A percentile compares a stretch with the other conserved stretches of the same genome.
Conservation (phyloP, 2,329 filamentous ascomycete genomes). For the Xylaria sp. region DNA sequence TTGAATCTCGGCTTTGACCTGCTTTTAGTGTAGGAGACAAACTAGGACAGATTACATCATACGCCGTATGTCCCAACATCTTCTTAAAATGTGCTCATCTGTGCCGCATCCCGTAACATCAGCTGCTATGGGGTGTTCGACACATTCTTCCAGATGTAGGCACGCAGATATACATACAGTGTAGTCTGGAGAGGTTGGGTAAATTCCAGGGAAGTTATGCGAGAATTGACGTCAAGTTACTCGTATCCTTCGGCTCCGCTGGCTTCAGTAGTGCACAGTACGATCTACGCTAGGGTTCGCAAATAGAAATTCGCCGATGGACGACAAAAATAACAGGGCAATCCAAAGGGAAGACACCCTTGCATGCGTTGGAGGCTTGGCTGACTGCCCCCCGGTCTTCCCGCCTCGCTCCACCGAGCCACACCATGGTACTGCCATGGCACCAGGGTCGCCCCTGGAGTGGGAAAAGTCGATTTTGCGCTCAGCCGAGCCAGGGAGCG, state of each 20-base stretch:
- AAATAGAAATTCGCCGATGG: constrained; percentile 35
- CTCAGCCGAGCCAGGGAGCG: constrained; percentile 30
- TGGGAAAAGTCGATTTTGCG: constrained; percentile 19
- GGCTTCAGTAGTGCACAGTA: constrained; percentile 13
- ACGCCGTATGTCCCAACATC: constrained; percentile 4
- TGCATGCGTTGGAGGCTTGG: constrained; percentile 35
- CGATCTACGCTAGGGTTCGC: constrained; percentile 34
- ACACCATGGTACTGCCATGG: constrained; percentile 5
- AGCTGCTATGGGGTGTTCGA: constrained; percentile 15
- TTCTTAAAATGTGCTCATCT: constrained; percentile 1
- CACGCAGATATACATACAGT: background rate
- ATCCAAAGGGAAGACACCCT: constrained; percentile 28
- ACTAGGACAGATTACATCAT: background rate
- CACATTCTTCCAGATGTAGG: constrained; percentile 10
- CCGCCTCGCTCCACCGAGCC: constrained; percentile 35
- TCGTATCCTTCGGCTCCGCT: constrained; percentile 20
- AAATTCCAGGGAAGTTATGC: constrained; percentile 15
- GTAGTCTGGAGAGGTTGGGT: background rate
- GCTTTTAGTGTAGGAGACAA: background rate
- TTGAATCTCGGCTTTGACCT: constrained; percentile 14
- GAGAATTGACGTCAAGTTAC: constrained; percentile 35
- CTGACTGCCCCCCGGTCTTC: constrained; percentile 36
- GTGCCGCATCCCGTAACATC: background rate
- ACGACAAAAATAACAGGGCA: constrained; percentile 38
- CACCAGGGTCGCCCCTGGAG: constrained; percentile 37